Percentiles rank a stretch among this genome's conserved stretches.
Evolutionary conservation across 805 yeast species (phyloP).

Genomic region (Saturnispora halmiae): DNA sequence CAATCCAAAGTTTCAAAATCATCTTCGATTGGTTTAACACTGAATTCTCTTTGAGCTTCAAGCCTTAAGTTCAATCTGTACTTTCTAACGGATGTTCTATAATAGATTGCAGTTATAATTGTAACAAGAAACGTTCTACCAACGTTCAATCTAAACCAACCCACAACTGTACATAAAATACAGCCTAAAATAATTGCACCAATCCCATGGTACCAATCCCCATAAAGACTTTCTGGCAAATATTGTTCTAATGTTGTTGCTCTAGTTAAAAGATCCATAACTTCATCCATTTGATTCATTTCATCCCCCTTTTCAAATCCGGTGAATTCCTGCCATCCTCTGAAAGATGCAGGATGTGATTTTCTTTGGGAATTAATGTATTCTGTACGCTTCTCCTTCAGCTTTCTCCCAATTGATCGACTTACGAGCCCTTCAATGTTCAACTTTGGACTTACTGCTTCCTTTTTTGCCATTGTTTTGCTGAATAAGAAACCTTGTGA

Average conservation of each 20-base stretch:
- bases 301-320: constrained; percentile 69
- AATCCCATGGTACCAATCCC: constrained; percentile 96
- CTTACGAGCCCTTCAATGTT: constrained; percentile 24
- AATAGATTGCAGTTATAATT: constrained; percentile 52
- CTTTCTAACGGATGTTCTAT: constrained; percentile 75
- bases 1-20: constrained; percentile 95
- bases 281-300: constrained; percentile 59
- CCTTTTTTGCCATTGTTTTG: background rate
- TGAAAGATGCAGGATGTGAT: constrained; percentile 56
- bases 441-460: background rate
- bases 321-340: constrained; percentile 94
- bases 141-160: constrained; percentile 64
- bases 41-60: constrained; percentile 76
- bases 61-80: constrained; percentile 70
- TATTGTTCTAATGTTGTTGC: constrained; percentile 69
- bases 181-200: constrained; percentile 62
- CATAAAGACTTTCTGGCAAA: constrained; percentile 68
- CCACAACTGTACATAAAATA: constrained; percentile 66
- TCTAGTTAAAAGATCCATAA: constrained; percentile 57
- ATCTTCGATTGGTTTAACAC: constrained; percentile 70
- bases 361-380: constrained; percentile 28
- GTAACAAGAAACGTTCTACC: constrained; percentile 76
- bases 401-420: constrained; percentile 20
- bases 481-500: background rate
- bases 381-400: constrained; percentile 15